Evolutionary conservation across 768 basidiomycete genomes (phyloP), one percentile per base, ranked within the genome.

Genomic region (Lactifluus volemus): DNA sequence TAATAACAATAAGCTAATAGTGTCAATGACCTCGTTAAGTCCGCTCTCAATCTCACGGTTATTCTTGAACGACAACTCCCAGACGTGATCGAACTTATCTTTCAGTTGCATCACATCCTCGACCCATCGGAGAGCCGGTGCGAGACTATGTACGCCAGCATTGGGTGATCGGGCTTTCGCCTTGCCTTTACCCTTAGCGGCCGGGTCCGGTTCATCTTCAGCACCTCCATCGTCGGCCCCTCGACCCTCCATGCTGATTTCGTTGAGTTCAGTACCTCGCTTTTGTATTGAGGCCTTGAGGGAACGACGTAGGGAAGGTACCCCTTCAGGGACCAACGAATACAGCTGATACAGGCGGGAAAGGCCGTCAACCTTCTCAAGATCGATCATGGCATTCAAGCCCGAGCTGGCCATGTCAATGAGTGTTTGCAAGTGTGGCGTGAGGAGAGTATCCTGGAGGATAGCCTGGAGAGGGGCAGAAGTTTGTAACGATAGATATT

Each of bases 61-160:
- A 42, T 74, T 79, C 32, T 75, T 76, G 70, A 96, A 93, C 0
- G 90, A 83, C 34, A 77, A 71, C 49, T 75, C 79, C 84, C 92
- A 88, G 2, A 96, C 69, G 21, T 68, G 67, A 67, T 98, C 92
- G 69, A 97, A 92, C 69, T 83, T 89, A 73, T 98, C 94, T 73
- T 98, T 98, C 58, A 98, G 77, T 62, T 86, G 84, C 12, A 99
- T 77, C 15, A 97, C 88, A 66, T 88, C 85, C 71, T 96, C 86
- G 0, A 98, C 96, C 97, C 97, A 99, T 70, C 84, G 85, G 57
- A 96, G 74, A 5, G 96, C 97, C 32, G 82, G 68, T 12, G 75
- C 71, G 21, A 85, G 72, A 0, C 84, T 75, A 59, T 85, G 80
- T 8, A 76, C 69, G 8, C 67, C 75, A 6, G 74, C 73, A 60